These are phyloP conservation scores for Rhizopus stolonifer DNA, from an alignment of 371 early-diverging fungal species.

Conservation along the genomic window DNA sequence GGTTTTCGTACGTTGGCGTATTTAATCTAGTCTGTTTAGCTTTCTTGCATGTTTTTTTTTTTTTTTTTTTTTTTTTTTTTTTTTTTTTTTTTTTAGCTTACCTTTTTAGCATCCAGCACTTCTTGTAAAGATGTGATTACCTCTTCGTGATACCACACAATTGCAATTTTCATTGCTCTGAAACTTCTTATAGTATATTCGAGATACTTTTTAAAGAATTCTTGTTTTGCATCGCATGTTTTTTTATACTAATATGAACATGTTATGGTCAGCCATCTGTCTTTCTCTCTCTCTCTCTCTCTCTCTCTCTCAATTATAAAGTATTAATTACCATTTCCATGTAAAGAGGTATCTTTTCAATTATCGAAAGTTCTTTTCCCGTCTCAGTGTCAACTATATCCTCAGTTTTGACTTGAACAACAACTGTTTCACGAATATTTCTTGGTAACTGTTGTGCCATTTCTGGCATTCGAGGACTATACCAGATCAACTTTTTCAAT, in stretches of 20 bases:
- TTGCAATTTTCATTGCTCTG: constrained; percentile 50
- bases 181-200: constrained; percentile 34
- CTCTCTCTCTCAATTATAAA: background rate
- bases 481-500: constrained; percentile 53
- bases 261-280: background rate
- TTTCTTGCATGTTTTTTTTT: background rate
- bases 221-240: constrained; percentile 37
- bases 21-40: background rate
- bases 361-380: background rate
- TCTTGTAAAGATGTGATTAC: constrained; percentile 45
- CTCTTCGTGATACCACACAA: constrained; percentile 62
- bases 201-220: constrained; percentile 51
- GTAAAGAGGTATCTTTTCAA: background rate
- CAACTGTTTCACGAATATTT: constrained; percentile 47
- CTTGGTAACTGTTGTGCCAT: constrained; percentile 51
- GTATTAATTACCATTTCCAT: background rate
- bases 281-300: no score
- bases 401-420: constrained; percentile 13
- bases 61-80: background rate
- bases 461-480: constrained; percentile 57
- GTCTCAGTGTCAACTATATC: background rate
- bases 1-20: background rate
- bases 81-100: constrained; percentile 1
- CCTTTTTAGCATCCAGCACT: constrained; percentile 22
- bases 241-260: constrained; percentile 3